Percentiles rank a stretch among this genome's conserved stretches.
Evolutionary conservation across 2,329 filamentous ascomycete genomes (phyloP).

Genomic region (Cladophialophora chaetospira): DNA sequence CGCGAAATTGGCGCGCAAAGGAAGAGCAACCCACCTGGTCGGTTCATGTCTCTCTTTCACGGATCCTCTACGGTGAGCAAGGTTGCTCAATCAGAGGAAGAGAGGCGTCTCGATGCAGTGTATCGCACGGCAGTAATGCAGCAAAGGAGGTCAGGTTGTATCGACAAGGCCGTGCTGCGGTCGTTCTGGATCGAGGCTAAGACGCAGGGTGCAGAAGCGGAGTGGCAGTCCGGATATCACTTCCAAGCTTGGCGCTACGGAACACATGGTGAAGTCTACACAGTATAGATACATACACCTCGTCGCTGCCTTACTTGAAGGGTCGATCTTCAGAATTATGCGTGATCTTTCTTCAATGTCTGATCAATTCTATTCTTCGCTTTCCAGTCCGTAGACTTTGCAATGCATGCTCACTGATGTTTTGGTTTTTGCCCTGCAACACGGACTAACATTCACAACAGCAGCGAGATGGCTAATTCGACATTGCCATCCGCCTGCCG

Average conservation of each 20-base stretch:
- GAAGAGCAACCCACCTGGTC: slow-evolving; percentile 25
- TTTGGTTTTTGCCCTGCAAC: neutral
- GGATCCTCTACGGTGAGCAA: neutral
- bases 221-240: neutral
- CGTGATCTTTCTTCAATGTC: no score
- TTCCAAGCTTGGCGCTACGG: neutral
- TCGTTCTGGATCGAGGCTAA: slow-evolving; percentile 1
- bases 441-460: slow-evolving; percentile 47
- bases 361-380: no score
- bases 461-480: slow-evolving; percentile 80
- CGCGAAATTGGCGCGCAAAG: neutral
- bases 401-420: neutral
- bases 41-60: slow-evolving; percentile 22
- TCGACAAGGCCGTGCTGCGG: no score
- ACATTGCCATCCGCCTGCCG: slow-evolving; percentile 83
- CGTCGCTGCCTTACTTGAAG: no score
- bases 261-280: neutral
- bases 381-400: no score
- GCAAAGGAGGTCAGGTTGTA: no score
- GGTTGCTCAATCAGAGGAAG: slow-evolving; percentile 6
- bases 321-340: no score
- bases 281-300: no score
- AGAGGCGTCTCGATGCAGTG: no score
- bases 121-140: no score
- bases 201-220: neutral